Evolutionary conservation across 305 asterid species (phyloP).

Genomic region (Plantago lanceolata): DNA sequence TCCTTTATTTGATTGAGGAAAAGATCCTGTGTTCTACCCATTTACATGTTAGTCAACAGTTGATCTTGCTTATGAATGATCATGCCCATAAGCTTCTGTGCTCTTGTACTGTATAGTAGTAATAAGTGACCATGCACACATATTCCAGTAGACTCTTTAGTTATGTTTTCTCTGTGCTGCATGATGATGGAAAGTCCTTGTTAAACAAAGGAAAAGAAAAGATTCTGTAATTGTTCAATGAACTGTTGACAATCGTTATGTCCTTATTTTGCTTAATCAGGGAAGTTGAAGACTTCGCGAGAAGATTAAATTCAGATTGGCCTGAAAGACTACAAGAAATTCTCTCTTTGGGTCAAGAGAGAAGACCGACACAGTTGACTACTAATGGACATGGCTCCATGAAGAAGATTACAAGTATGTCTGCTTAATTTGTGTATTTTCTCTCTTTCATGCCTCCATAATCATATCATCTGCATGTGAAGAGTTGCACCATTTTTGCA

Average conservation of each 20-base stretch:
- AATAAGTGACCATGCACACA: background rate
- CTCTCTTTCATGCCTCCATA: constrained; percentile 11
- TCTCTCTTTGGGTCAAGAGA: constrained; percentile 73
- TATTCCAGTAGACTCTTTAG: too few species aligned
- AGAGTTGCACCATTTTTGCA: background rate
- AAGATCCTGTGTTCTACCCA: too few species aligned
- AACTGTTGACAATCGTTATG: constrained; percentile 8
- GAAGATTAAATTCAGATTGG: constrained; percentile 90
- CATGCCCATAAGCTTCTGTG: too few species aligned
- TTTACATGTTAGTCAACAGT: too few species aligned
- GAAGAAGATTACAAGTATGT: constrained; percentile 58
- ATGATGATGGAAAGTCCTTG: constrained; percentile 16
- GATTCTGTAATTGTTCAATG: constrained; percentile 13
- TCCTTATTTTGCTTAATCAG: constrained; percentile 38
- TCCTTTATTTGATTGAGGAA: too few species aligned
- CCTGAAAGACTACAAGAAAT: constrained; percentile 87
- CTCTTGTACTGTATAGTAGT: too few species aligned
- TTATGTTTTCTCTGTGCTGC: background rate
- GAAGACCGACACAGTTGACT: constrained; percentile 49
- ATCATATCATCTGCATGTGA: constrained; percentile 6
- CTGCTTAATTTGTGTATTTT: constrained; percentile 11
- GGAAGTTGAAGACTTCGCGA: constrained; percentile 96
- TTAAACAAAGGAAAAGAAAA: constrained; percentile 1
- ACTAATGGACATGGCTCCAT: constrained; percentile 63
- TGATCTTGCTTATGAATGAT: too few species aligned